Evolutionary conservation across 2,329 filamentous ascomycete species (phyloP).

Genomic region (Teratosphaeriaceae sp.): DNA sequence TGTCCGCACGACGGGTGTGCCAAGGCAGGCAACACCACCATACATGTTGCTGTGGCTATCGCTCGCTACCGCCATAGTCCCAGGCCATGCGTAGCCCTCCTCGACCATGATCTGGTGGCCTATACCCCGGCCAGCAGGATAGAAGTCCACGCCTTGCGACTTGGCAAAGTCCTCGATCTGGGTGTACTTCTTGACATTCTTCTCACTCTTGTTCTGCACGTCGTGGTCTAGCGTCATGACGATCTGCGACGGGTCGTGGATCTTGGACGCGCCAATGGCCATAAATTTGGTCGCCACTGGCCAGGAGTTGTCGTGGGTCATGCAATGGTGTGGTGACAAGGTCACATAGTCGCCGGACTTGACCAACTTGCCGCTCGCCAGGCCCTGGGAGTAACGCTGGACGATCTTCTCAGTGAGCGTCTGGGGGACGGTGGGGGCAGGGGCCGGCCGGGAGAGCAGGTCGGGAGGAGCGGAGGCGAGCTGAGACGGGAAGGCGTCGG

Average conservation of each 20-base stretch:
- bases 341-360: conserved; percentile 78
- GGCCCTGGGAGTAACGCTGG: conserved; percentile 69
- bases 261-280: conserved; percentile 69
- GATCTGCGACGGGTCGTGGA: conserved; percentile 65
- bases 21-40: conserved; percentile 68
- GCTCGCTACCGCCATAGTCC: conserved; percentile 72
- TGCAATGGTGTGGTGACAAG: conserved; percentile 63
- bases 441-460: conserved; percentile 59
- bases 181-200: conserved; percentile 75
- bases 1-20: conserved; percentile 77
- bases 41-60: conserved; percentile 80
- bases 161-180: conserved; percentile 77
- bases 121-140: conserved; percentile 70
- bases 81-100: conserved; percentile 77
- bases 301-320: conserved; percentile 84
- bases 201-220: conserved; percentile 72
- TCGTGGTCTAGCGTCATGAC: conserved; percentile 86
- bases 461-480: conserved; percentile 59
- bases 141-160: conserved; percentile 71
- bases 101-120: conserved; percentile 92
- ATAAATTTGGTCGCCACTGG: conserved; percentile 74
- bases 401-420: conserved; percentile 92
- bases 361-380: conserved; percentile 68
- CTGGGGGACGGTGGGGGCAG: conserved; percentile 51
- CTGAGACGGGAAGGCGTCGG: conserved; percentile 58